Conservation (phyloP, 2,329 filamentous ascomycete species). For the Arthroderma uncinatum region DNA sequence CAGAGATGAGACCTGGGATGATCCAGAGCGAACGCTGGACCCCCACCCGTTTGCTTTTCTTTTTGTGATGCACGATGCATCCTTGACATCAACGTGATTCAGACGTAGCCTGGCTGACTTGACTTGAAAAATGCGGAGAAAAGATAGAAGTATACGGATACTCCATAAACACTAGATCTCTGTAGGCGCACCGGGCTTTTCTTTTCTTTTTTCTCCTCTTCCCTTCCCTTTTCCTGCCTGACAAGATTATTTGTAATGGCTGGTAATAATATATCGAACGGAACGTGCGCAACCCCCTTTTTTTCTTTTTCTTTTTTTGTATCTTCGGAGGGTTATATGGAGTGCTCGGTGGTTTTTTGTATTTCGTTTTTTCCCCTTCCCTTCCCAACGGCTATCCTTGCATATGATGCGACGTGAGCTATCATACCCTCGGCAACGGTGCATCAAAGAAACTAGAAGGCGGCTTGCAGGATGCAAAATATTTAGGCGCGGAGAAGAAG, state of each 20-base stretch:
- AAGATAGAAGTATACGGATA: not conserved
- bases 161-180: not conserved
- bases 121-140: not conserved
- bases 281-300: constrained; percentile 1
- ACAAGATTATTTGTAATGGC: not conserved
- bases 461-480: not conserved
- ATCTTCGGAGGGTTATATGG: not conserved
- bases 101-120: not conserved
- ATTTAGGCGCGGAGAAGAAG: constrained; percentile 4
- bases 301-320: not conserved
- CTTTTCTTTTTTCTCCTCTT: not conserved
- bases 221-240: not conserved
- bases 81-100: constrained; percentile 3
- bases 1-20: not conserved
- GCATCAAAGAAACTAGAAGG: not conserved
- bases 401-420: not conserved
- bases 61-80: not conserved
- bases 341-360: too few relatives aligned
- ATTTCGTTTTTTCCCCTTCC: not conserved
- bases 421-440: constrained; percentile 4
- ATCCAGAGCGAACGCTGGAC: not conserved
- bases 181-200: not conserved
- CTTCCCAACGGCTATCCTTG: constrained; percentile 1
- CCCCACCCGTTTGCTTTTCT: not conserved
- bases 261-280: not conserved